Base-by-base conservation (phyloP, 495 filamentous ascomycete species). In the Pyrenopolyporus hunteri region DNA sequence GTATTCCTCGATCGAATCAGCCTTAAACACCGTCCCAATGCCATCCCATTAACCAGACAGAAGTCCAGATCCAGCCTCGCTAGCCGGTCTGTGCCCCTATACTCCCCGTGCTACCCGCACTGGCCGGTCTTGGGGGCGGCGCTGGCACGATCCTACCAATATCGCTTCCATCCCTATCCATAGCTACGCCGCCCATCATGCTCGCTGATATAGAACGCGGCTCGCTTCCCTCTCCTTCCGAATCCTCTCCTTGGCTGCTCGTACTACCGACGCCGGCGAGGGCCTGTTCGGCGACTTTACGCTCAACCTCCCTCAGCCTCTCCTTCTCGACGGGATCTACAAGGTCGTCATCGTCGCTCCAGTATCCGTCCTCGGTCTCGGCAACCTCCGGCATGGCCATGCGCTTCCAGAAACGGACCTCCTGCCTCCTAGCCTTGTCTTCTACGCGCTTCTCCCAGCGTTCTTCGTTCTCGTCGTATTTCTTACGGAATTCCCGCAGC, bases 331-430 rank as follows among this genome's bases (percentile, higher is more conserved):
- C 76, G 4, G 69, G 69, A 54, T 84, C 82, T 11, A 83, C 73
- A 13, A 84, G 59, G 50, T 84, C 82, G 43, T 84, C 82, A 46
- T 84, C 82, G 52, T 82, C 80, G 47, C 76, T 80, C 78, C 78
- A 84, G 60, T 75, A 81, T 7, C 74, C 73, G 7, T 80, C 79
- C 39, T 83, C 80, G 36, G 72, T 67, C 14, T 80, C 79, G 14
- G 73, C 62, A 33, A 81, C 56, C 9, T 79, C 70, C 2, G 77
- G 79, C 75, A 83, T 76, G 1, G 82, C 82, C 75, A 82, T 73
- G 10, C 82, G 68, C 69, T 83, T 85, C 80, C 80, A 85, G 64
- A 78, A 81, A 0, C 82, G 69, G 44, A 78, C 63, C 66, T 83
- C 77, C 59, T 83, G 82, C 19, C 74, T 70, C 37, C 62, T 66